phyloP scores from a whole-genome alignment of 331 rosid species.

The Malus hybrid region DNA sequence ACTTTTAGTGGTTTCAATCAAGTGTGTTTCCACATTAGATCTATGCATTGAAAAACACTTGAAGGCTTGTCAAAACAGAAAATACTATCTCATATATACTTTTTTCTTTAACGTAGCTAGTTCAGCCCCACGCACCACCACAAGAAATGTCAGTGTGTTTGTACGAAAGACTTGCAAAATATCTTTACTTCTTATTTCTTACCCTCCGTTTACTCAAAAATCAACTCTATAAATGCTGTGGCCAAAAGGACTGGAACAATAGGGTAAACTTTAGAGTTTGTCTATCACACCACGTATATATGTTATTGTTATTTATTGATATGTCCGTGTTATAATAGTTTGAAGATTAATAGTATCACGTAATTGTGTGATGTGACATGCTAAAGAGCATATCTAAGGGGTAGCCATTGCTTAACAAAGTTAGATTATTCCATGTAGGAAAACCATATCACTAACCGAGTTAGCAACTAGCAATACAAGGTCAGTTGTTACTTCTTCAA shows the following conservation, averaged over 20 bases:
- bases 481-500: too few relatives aligned
- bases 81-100: not conserved
- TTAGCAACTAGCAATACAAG: too few relatives aligned
- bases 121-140: not conserved
- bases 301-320: not conserved
- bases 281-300: not conserved
- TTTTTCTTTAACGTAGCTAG: not conserved
- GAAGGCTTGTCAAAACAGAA: not conserved
- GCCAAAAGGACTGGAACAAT: not conserved
- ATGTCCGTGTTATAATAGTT: too few relatives aligned
- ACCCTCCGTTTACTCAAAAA: not conserved
- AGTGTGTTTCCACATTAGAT: not conserved
- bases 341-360: not conserved
- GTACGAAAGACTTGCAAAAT: not conserved
- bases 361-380: not conserved
- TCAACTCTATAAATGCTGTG: not conserved
- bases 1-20: slow-evolving; percentile 3
- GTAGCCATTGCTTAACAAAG: too few relatives aligned
- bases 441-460: too few relatives aligned
- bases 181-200: not conserved
- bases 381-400: too few relatives aligned
- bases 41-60: not conserved
- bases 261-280: not conserved
- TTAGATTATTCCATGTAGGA: too few relatives aligned
- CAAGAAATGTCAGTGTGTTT: slow-evolving; percentile 1